Conservation (phyloP, 768 basidiomycete genomes). For the Mycena pura region DNA sequence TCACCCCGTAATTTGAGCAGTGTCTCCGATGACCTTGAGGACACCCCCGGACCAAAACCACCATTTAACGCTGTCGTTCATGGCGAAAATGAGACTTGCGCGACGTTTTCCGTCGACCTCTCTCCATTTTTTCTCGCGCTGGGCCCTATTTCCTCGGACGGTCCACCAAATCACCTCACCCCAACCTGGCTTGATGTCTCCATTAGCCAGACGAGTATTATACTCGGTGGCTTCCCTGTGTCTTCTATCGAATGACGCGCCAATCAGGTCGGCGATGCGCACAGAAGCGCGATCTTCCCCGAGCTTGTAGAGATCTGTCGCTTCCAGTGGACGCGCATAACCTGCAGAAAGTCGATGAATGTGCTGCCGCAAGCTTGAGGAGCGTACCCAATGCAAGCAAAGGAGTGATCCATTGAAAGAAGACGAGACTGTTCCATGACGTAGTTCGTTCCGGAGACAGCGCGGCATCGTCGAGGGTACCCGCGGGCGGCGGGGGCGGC, state of each 20-base stretch:
- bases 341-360: too few species aligned
- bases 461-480: conserved; percentile 64
- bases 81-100: conserved; percentile 69
- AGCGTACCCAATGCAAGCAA: conserved; percentile 74
- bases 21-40: conserved; percentile 67
- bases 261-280: conserved; percentile 66
- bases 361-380: too few species aligned
- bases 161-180: conserved; percentile 67
- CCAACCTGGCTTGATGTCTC: conserved; percentile 63
- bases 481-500: conserved; percentile 50
- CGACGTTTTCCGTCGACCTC: conserved; percentile 65
- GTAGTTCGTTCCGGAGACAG: conserved; percentile 74
- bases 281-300: conserved; percentile 66
- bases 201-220: conserved; percentile 71
- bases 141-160: conserved; percentile 55
- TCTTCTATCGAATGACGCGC: conserved; percentile 67
- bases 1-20: conserved; percentile 65
- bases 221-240: conserved; percentile 65
- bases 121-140: conserved; percentile 69
- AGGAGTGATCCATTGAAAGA: conserved; percentile 79
- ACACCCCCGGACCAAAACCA: conserved; percentile 79
- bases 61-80: conserved; percentile 81
- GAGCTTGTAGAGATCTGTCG: conserved; percentile 82
- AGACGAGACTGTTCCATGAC: conserved; percentile 60
- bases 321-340: conserved; percentile 81